Percentiles rank a stretch among this genome's conserved stretches.
phyloP scores from a whole-genome alignment of 2,329 filamentous ascomycete genomes.

The Cyphellophora europaea region DNA sequence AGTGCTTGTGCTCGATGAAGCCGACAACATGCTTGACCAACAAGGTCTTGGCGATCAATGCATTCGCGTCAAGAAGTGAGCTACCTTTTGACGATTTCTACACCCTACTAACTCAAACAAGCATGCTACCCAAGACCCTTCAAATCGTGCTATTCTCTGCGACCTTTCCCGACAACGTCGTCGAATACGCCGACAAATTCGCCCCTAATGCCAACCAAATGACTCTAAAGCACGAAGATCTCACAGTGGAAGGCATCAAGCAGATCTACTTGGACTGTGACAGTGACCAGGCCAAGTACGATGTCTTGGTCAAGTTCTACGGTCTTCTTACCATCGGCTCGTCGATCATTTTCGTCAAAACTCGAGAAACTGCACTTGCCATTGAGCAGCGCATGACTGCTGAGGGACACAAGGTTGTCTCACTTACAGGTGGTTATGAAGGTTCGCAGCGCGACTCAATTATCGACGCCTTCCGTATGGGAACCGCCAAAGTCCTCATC shows the following conservation, averaged over 20 bases:
- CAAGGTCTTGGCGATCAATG: slow-evolving; percentile 94
- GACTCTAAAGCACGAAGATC: slow-evolving; percentile 77
- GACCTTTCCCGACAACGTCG: slow-evolving; percentile 79
- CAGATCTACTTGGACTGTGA: slow-evolving; percentile 96
- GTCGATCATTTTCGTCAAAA: slow-evolving; percentile 97
- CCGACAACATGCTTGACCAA: slow-evolving; percentile 97
- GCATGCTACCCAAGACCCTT: slow-evolving; percentile 61
- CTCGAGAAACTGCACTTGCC: slow-evolving; percentile 71
- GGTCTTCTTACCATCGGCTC: slow-evolving; percentile 93
- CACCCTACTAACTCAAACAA: slow-evolving; percentile 33
- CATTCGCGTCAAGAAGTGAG: slow-evolving; percentile 74
- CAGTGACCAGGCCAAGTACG: slow-evolving; percentile 73
- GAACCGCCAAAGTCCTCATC: slow-evolving; percentile 89
- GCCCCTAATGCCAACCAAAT: slow-evolving; percentile 80
- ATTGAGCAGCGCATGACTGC: slow-evolving; percentile 78
- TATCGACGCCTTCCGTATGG: slow-evolving; percentile 76
- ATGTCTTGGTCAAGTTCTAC: slow-evolving; percentile 83
- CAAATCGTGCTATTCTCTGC: slow-evolving; percentile 94
- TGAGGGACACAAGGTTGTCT: slow-evolving; percentile 87
- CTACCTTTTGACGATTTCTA: slow-evolving; percentile 8
- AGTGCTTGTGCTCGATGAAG: slow-evolving; percentile 87
- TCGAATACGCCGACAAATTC: slow-evolving; percentile 73
- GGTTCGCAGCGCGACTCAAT: slow-evolving; percentile 73
- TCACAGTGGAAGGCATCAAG: slow-evolving; percentile 94
- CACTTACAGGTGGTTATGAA: slow-evolving; percentile 80